Conservation (phyloP, 768 basidiomycete species). For the Collybia mongolica region DNA sequence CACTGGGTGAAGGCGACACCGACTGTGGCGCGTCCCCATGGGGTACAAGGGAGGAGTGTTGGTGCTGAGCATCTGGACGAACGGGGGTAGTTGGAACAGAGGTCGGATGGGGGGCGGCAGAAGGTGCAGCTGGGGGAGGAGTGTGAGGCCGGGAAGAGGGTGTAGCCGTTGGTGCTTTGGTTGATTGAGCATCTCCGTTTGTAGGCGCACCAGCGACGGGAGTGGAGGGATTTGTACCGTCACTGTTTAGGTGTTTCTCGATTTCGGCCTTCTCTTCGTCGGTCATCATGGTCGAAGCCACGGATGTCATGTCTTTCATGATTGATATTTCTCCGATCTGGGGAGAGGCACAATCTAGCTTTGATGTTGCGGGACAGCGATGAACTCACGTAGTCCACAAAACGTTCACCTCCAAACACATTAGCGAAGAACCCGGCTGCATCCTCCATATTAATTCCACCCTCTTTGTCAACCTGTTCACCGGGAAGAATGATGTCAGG, state of each 20-base stretch:
- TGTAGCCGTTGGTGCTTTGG: constrained; percentile 7
- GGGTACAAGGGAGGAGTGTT: constrained; percentile 18
- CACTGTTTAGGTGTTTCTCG: constrained; percentile 65
- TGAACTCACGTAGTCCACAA: constrained; percentile 80
- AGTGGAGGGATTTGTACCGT: constrained; percentile 20
- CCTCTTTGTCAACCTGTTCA: constrained; percentile 71
- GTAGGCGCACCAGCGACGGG: constrained; percentile 18
- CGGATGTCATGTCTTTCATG: constrained; percentile 90
- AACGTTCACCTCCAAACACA: constrained; percentile 94
- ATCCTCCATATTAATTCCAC: constrained; percentile 80
- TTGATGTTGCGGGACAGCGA: neutral
- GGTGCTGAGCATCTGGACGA: constrained; percentile 2
- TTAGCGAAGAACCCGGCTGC: constrained; percentile 94
- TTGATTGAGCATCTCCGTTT: neutral
- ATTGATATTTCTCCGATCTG: constrained; percentile 97
- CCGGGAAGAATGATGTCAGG: neutral
- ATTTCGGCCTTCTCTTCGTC: constrained; percentile 92
- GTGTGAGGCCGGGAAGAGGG: constrained; percentile 10
- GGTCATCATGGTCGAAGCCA: constrained; percentile 84
- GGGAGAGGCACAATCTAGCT: neutral
- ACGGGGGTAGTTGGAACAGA: constrained; percentile 1
- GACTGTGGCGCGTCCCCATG: constrained; percentile 16
- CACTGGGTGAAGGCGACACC: constrained; percentile 18
- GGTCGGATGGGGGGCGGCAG: neutral
- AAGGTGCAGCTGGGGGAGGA: constrained; percentile 10